Evolutionary conservation across 139 green algal species (phyloP).

Genomic region (Coccomyxa sp.): DNA sequence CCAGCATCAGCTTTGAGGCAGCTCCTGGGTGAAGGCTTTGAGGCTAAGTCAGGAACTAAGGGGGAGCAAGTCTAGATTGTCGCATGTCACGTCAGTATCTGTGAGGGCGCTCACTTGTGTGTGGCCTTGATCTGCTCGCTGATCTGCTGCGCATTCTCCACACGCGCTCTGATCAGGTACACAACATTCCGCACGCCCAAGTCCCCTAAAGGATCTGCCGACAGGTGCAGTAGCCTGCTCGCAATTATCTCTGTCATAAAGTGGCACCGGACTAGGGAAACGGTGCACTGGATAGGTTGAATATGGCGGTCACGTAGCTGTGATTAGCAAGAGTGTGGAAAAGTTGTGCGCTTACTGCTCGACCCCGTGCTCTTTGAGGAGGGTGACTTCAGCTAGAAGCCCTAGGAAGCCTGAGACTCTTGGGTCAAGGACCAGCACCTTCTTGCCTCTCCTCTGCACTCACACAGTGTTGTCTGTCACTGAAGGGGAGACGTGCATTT

Average conservation of each 20-base stretch:
- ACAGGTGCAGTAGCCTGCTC: conserved; percentile 51
- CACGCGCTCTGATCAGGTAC: conserved; percentile 47
- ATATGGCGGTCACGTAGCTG: neutral
- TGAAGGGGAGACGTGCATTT: no score
- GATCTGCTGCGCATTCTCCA: conserved; percentile 60
- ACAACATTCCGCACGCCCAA: conserved; percentile 38
- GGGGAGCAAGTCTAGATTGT: no score
- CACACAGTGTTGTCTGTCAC: no score
- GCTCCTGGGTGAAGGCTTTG: no score
- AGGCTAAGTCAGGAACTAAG: no score
- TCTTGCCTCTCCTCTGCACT: conserved; percentile 72
- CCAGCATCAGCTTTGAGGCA: no score
- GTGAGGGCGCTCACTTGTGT: neutral
- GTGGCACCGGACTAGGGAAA: no score
- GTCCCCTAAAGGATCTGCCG: conserved; percentile 30
- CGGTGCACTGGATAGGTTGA: no score
- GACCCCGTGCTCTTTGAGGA: conserved; percentile 88
- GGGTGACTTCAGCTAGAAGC: conserved; percentile 61
- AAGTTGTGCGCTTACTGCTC: conserved; percentile 53
- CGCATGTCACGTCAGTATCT: no score
- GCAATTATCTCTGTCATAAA: neutral
- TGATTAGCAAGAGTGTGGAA: neutral
- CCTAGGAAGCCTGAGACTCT: conserved; percentile 65
- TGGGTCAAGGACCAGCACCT: conserved; percentile 82
- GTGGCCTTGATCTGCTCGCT: conserved; percentile 37